Percentiles rank a stretch among this genome's conserved stretches.
Conservation (phyloP, 371 early-diverging fungal genomes). For the Mortierella sp. region DNA sequence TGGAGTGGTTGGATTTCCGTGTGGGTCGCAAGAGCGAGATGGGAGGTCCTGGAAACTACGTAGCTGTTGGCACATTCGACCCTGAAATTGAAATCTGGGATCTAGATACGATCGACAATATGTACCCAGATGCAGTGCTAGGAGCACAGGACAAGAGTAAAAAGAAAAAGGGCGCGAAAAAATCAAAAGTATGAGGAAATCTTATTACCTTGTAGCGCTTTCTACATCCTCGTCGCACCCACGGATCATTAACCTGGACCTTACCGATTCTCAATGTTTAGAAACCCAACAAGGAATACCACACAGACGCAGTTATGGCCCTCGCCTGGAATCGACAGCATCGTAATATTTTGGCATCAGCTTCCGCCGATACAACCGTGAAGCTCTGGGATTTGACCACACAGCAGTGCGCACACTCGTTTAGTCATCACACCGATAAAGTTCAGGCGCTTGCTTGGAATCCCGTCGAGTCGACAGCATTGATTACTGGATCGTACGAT, state of each 20-base stretch:
- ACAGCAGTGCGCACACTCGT: slow-evolving; percentile 79
- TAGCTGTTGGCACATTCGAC: slow-evolving; percentile 96
- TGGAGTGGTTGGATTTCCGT: slow-evolving; percentile 94
- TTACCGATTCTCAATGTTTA: slow-evolving; percentile 21
- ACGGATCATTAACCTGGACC: not conserved
- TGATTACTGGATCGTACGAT: slow-evolving; percentile 93
- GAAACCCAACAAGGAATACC: slow-evolving; percentile 80
- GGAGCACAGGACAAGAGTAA: slow-evolving; percentile 73
- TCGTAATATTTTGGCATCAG: slow-evolving; percentile 89
- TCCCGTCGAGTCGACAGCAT: slow-evolving; percentile 85
- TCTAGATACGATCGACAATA: slow-evolving; percentile 89
- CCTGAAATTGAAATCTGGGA: slow-evolving; percentile 99
- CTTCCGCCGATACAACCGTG: slow-evolving; percentile 96
- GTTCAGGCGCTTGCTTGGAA: slow-evolving; percentile 93
- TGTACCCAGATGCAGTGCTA: slow-evolving; percentile 92
- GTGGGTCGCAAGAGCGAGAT: slow-evolving; percentile 68
- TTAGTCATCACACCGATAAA: slow-evolving; percentile 89
- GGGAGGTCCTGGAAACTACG: slow-evolving; percentile 77
- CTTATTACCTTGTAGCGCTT: not conserved
- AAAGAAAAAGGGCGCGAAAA: slow-evolving; percentile 66
- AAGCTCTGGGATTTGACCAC: slow-evolving; percentile 95
- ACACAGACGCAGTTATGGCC: slow-evolving; percentile 94
- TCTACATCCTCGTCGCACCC: not conserved
- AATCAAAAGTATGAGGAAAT: slow-evolving; percentile 60
- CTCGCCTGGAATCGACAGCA: slow-evolving; percentile 93